Base-by-base conservation (phyloP, 2,329 filamentous ascomycete genomes). In the Emmonsia crescens region DNA sequence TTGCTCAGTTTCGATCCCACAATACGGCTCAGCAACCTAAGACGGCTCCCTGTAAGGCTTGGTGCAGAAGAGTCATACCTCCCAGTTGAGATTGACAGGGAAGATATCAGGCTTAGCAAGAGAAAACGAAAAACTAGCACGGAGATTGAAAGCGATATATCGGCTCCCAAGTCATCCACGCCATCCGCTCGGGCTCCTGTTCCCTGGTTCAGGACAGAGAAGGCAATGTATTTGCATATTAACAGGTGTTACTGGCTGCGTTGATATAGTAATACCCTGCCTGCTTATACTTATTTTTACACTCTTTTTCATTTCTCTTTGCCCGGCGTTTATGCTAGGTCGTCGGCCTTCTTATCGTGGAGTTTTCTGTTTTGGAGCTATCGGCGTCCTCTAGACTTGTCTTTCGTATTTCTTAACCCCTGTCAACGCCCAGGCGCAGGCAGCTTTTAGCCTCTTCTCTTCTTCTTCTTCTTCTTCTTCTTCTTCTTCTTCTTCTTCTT, bases 1-100 rank as follows among this genome's bases (percentile, higher is more conserved):
- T 19, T 66, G 10, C 60, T 66, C 42, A 66, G 61, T 38, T 66
- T 66, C 44, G 65, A 66, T 55, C 62, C 64, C n/a, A 60, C 61
- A 2, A 64, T 66, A 36, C 58, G 59, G 14, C 60, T 66, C 5
- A 63, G 51, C 14, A 55, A 61, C 38, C 57, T 66, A 31, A 63
- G 62, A 40, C 58, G 55, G 19, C 52, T 65, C 31, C 55, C 49
- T 21, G 40, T 55, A 19, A 29, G 24, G 16, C 24, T 44, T 24
- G 16, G 6, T 19, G 21, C 38, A 6, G 48, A 44, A 16, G 10
- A 55, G 29, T 52, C 21, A 31, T 24, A n/a, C 27, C 10, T 38
- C 27, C 59, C 59, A 4, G 49, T 55, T 42, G 59, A 55, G n/a
- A 54, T 60, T 24, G 59, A 60, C 38, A 44, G 59, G 6, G 33